Evolutionary conservation across 2,329 filamentous ascomycete genomes (phyloP), one percentile per base, ranked within the genome.

Genomic region (Claviceps pazoutovae): DNA sequence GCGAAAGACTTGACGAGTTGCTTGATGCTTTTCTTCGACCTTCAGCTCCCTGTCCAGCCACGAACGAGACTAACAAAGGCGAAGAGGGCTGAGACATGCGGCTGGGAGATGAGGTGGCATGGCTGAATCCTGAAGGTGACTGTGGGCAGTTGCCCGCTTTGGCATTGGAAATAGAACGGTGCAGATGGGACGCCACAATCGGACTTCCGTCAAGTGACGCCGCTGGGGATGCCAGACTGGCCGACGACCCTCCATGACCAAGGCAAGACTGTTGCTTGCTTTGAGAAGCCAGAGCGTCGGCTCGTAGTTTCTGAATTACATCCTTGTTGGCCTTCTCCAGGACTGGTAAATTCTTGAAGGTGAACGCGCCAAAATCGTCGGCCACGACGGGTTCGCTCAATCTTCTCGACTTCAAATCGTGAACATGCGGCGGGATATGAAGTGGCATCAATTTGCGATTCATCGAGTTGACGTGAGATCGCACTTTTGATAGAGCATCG

Each of bases 281-380:
- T 58, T 83, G 79, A 2, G 74, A 69, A 2, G 80, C 89, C 71
- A 96, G 76, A 3, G 93, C 90, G 66, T 97, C 90, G 21, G 90
- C 88, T 11, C 90, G 83, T 53, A 98, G 74, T 66, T 97, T 97
- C 61, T 97, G 90, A 36, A 98, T 95, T 34, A 97, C 89, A 61
- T 98, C 93, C 65, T 98, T 98, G 69, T 98, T 98, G 51, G 93
- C 93, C 67, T 96, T 97, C 61, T 97, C 93, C 17, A 98, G 75
- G 19, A 97, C 91, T 0, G 91, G 90, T 48, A 98, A 71, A 60
- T 98, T 98, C 71, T 98, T 98, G 75, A 95, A 98, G 41, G 88
- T 82, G 67, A 98, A 98, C 56, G 82, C 89, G 36, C 93, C 93
- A 72, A 98, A 98, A 64, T 98, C 94, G 65, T 98, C 93, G 0